Base-by-base conservation (phyloP, 345 rosid genomes). In the Eucalyptus shirleyi region DNA sequence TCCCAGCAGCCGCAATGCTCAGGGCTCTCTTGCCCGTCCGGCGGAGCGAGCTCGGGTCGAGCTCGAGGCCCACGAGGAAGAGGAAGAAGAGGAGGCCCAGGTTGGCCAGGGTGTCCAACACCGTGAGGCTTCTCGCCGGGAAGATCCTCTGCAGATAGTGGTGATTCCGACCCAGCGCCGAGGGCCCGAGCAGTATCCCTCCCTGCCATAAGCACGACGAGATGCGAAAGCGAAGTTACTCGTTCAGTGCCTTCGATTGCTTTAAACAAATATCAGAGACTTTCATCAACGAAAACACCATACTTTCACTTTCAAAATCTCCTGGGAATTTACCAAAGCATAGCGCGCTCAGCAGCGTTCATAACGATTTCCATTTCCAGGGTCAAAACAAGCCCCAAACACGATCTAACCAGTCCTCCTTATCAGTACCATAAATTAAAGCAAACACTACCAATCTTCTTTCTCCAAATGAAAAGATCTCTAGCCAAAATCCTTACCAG, bases 41-140 rank as follows among this genome's bases (percentile, higher is more conserved):
- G 23, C 94, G 94, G 83, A 97, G 89, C 34, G 97, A 89, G 30
- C 53, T 91, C 2, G 51, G 93, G 87, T 97, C 96, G 47, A 97
- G 89, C 88, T 95, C 98, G 8, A 96, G 93, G 44, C 98, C 99
- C 2, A 94, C 94, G 8, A 96, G 95, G 92, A 97, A 97, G 67
- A 97, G 91, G 89, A 96, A 97, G 93, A 95, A 95, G 44, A 96
- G 94, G 69, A 97, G 98, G 82, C 97, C 99, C 40, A 97, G 93
- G 87, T 95, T 95, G 49, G 98, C 97, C 67, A 97, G 37, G 7
- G 99, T 96, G 77, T 97, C 99, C 88, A 97, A 87, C 90, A 97
- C 95, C 12, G 99, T 93, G 16, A 92, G 89, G 88, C 99, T 95
- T 89, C 40, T 93, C 3, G 92, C 6, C 7, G 97, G 97, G 53